These are phyloP conservation scores for Agaricales sp. DNA, from an alignment of 1,284 basidiomycete genomes.

Conservation along the genomic window DNA sequence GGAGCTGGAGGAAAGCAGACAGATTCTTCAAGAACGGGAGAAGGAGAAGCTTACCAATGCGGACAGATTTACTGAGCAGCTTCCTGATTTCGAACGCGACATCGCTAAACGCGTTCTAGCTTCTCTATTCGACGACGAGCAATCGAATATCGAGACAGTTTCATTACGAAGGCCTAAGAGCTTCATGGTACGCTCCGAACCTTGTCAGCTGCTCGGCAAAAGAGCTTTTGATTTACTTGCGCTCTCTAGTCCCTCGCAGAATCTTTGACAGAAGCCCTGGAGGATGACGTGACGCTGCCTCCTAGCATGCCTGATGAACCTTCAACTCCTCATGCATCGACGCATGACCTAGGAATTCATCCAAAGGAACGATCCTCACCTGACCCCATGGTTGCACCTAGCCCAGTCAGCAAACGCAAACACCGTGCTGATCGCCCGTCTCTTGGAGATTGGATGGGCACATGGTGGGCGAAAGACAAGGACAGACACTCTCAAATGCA, in stretches of 20 bases:
- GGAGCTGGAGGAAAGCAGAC: constrained; percentile 52
- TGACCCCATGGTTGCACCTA: constrained; percentile 12
- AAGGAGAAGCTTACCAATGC: constrained; percentile 35
- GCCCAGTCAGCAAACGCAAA: constrained; percentile 15
- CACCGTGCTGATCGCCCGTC: constrained; percentile 25
- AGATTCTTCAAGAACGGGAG: constrained; percentile 47
- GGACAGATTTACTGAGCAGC: constrained; percentile 40
- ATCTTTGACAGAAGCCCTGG: constrained; percentile 61
- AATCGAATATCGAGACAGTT: constrained; percentile 35
- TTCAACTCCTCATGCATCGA: constrained; percentile 8
- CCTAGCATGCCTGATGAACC: constrained; percentile 22
- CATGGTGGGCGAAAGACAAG: constrained; percentile 37
- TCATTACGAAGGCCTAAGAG: constrained; percentile 42
- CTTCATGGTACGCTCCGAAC: constrained; percentile 31
- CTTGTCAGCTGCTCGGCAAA: too few relatives aligned
- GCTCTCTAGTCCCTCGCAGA: constrained; percentile 52
- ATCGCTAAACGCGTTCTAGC: constrained; percentile 55
- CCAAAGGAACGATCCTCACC: constrained; percentile 2
- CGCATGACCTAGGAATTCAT: not conserved
- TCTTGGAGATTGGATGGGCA: constrained; percentile 64
- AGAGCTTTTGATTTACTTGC: constrained; percentile 4
- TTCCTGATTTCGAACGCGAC: constrained; percentile 52
- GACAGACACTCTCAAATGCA: not conserved
- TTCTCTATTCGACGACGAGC: constrained; percentile 54
- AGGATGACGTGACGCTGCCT: constrained; percentile 41